Base-by-base conservation (phyloP, 2,329 filamentous ascomycete genomes). In the Trichoderma simmonsii region DNA sequence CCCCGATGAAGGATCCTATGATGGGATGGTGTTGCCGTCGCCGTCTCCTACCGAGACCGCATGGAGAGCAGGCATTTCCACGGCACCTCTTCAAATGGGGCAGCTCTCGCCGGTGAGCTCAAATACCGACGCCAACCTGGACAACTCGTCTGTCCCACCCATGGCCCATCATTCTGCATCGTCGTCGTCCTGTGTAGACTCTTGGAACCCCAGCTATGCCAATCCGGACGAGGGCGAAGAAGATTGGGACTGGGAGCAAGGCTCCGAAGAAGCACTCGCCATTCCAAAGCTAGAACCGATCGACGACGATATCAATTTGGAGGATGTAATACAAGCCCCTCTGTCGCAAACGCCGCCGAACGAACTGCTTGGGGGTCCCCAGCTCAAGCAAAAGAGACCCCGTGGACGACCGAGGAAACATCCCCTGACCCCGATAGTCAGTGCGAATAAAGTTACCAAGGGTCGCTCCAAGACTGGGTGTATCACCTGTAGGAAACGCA, bases 381-480 rank as follows among this genome's bases (percentile, higher is more conserved):
- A 82, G 30, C 75, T 81, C 24, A 88, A 88, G 75, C 79, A 81
- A 48, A 92, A 91, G 82, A 86, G 91, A 77, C 91, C 91, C 76
- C 89, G 94, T 77, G 94, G 94, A 39, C 88, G 94, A 70, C 94
- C 94, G 65, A 88, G 94, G 81, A 97, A 97, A 83, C 90, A 94
- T 76, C 92, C 93, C 51, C 83, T 92, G 21, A 86, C 86, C 8
- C 87, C 89, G 1, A 86, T 87, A 43, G 78, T 84, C 18, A 82
- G 85, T 21, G 82, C 89, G 64, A 88, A 87, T 77, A 97, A 96
- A 79, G 83, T 93, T 66, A 90, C 93, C 72, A 97, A 97, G 80
- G 93, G 93, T 24, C 85, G 90, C 66, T 91, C 90, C 67, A 92
- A 91, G 81, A 92, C 90, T 2, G 90, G 90, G 3, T 92, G 88